Evolutionary conservation across 225 moss, liverwort and hornwort species (phyloP), one percentile per base, ranked within the genome.

Genomic region (Anthoceros angustus): DNA sequence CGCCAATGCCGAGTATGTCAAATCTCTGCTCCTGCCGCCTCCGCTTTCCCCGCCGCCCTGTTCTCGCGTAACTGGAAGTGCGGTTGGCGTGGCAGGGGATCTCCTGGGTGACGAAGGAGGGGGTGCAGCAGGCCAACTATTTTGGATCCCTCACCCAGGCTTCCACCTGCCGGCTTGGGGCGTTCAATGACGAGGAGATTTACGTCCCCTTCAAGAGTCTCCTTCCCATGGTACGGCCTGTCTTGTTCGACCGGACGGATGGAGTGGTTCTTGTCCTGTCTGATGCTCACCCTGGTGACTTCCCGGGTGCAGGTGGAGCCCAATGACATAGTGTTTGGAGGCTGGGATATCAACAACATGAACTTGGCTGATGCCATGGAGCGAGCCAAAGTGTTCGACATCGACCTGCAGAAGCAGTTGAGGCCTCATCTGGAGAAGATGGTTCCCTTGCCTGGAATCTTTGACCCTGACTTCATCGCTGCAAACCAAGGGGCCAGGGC

Each of bases 91-190:
- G 70, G 39, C 84, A 98, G 72, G 95, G 95, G 67, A 98, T 98
- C 20, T 98, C 92, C 18, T 98, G 95, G 95, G 92, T 92, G 65
- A 98, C 92, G 2, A 98, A 92, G 79, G 88, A 92, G 69, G 95
- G 95, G 12, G 92, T 89, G 68, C 92, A 98, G 79, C 86, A 88
- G 62, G 87, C 95, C 16, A 98, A 98, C 62, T 98, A 79, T 66
- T 86, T 77, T 10, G 95, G 95, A 39, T 98, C 95, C 6, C 78
- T 98, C 11, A 98, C 92, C 0, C 92, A 98, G 68, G 84, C 95
- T 8, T 91, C 92, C 6, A 98, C 89, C 0, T 98, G 95, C 68
- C 95, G 91, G 26, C 75, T 98, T 75, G 95, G 92, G 18, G 80
- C 95, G 0, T 98, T 82, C 81, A 73, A 67, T 55, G 91, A 88